A percentile compares a stretch with the other conserved stretches of the same genome.
These are phyloP conservation scores for Trametes gibbosa DNA, from an alignment of 768 basidiomycete species.

Conservation along the genomic window DNA sequence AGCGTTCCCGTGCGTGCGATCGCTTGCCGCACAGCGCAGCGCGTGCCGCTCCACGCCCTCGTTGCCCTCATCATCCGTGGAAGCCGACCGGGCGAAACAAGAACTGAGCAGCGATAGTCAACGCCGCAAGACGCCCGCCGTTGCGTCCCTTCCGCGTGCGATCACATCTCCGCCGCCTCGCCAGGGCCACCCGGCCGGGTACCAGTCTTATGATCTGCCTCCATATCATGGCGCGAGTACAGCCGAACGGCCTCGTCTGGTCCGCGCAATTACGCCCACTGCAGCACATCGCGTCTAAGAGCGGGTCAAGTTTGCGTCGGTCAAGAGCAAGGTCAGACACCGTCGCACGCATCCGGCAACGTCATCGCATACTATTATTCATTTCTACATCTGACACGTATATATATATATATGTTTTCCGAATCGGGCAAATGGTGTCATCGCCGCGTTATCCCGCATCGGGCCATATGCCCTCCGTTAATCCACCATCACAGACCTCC, in stretches of 20 bases:
- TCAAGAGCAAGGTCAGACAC: too few relatives aligned
- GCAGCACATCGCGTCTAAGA: neutral
- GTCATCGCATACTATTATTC: too few relatives aligned
- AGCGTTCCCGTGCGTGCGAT: neutral
- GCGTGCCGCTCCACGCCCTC: neutral
- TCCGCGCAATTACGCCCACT: neutral
- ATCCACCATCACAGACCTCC: neutral
- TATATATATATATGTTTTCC: neutral
- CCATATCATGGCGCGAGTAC: neutral
- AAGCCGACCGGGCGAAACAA: neutral
- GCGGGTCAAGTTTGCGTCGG: too few relatives aligned
- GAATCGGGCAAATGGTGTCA: neutral
- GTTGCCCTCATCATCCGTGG: neutral
- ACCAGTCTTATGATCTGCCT: neutral
- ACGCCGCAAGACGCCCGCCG: neutral
- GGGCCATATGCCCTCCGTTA: neutral
- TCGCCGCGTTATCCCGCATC: neutral
- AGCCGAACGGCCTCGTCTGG: neutral
- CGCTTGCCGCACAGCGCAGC: conserved; percentile 1
- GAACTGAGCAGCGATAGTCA: neutral
- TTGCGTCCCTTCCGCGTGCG: conserved; percentile 4
- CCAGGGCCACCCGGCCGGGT: neutral
- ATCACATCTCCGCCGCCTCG: neutral
- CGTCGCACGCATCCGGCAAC: neutral
- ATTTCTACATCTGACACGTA: neutral